Conservation (phyloP, 129 eudicot species). For the Dittrichia graveolens region DNA sequence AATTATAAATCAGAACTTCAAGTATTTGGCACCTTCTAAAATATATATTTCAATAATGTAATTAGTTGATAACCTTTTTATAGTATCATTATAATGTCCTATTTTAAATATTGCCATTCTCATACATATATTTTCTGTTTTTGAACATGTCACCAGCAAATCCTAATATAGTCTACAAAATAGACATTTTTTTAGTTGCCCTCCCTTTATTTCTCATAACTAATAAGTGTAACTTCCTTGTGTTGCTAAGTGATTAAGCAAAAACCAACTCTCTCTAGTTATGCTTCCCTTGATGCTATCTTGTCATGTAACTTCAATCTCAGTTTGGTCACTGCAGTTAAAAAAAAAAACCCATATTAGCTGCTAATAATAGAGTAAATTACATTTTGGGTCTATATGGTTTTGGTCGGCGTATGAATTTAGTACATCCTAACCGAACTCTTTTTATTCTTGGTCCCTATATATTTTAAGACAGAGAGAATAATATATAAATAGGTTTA, state of each 20-base stretch:
- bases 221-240: slow-evolving; percentile 14
- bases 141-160: slow-evolving; percentile 3
- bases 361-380: not conserved
- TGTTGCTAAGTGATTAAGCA: slow-evolving; percentile 25
- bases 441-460: too few relatives aligned
- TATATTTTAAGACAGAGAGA: too few relatives aligned
- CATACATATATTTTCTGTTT: not conserved
- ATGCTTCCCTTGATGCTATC: slow-evolving; percentile 13
- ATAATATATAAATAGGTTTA: too few relatives aligned
- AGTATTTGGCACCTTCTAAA: too few relatives aligned
- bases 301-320: slow-evolving; percentile 15
- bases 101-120: not conserved
- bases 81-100: too few relatives aligned
- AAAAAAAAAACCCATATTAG: slow-evolving; percentile 2
- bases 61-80: too few relatives aligned
- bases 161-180: not conserved
- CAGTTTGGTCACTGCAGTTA: slow-evolving; percentile 32
- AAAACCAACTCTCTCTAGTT: slow-evolving; percentile 23
- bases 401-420: not conserved
- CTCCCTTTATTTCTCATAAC: slow-evolving; percentile 25
- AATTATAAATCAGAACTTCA: too few relatives aligned
- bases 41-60: too few relatives aligned
- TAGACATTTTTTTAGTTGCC: slow-evolving; percentile 24
- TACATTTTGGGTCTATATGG: not conserved
- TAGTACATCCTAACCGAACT: not conserved